phyloP scores from a whole-genome alignment of 306 rosid species.

The Pyrus pyrifolia region DNA sequence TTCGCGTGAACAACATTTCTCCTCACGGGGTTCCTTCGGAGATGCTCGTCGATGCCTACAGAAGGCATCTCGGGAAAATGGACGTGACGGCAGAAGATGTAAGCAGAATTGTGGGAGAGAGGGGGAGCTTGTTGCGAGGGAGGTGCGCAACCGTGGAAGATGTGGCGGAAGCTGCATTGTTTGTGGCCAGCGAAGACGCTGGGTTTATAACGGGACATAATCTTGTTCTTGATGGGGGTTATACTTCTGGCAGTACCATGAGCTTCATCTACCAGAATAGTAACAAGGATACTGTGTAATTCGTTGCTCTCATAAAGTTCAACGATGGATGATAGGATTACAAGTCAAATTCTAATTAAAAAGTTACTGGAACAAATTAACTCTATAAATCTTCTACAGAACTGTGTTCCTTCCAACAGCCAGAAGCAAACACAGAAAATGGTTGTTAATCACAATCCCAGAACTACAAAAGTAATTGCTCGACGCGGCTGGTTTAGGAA shows the following conservation, averaged over 20 bases:
- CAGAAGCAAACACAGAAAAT: not conserved
- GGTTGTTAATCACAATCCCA: not conserved
- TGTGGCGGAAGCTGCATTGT: constrained; percentile 65
- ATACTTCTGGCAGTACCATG: constrained; percentile 43
- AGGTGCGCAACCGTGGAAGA: constrained; percentile 43
- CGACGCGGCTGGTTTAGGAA: not conserved
- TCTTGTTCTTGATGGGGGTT: constrained; percentile 76
- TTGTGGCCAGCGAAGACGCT: constrained; percentile 53
- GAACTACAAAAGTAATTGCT: not conserved
- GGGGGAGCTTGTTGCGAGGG: constrained; percentile 61
- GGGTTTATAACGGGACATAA: constrained; percentile 63
- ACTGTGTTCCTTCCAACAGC: constrained; percentile 9
- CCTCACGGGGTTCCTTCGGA: constrained; percentile 87
- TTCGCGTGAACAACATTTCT: constrained; percentile 60
- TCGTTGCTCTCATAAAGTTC: too few species aligned
- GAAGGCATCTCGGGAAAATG: constrained; percentile 19
- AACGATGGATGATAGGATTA: not conserved
- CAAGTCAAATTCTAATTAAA: not conserved
- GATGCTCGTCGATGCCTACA: constrained; percentile 46
- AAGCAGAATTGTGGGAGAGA: constrained; percentile 27
- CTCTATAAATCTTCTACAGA: constrained; percentile 17
- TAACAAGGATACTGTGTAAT: not conserved
- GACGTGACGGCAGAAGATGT: constrained; percentile 43
- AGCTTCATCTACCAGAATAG: constrained; percentile 41
- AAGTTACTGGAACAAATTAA: not conserved